Base-by-base conservation (phyloP, 2,329 filamentous ascomycete species). In the Monosporascus sp. region DNA sequence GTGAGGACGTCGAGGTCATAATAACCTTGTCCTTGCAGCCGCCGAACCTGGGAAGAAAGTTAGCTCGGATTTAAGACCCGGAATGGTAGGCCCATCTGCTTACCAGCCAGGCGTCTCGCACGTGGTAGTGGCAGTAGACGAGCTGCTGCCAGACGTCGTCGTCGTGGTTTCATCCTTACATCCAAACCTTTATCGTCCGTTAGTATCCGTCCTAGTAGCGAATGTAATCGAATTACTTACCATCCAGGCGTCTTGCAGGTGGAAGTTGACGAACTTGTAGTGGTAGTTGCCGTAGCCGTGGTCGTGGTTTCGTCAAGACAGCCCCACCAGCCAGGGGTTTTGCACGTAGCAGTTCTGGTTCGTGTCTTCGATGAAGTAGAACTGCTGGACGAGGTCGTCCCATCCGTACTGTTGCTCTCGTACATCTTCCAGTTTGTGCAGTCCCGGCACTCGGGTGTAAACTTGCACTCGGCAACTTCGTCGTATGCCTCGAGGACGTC, bases 371-470 rank as follows among this genome's bases (percentile, higher is more conserved):
- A 78, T 1, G 81, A 79, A 1, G 80, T 81, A 1, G 80, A 78
- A 4, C 76, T 77, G 2, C 77, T 76, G 3, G 75, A 77, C 2
- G 83, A 78, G 0, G 84, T 84, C 0, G 87, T 88, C 0, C 85
- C 91, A 1, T 92, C 87, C 2, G 89, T 94, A 31, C 88, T 88
- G 67, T 97, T 97, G 69, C 91, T 96, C 70, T 92, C 87, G 66
- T 90, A 95, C 77, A 91, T 96, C 65, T 96, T 95, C 94, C 94
- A 97, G 52, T 87, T 85, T 54, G 84, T 90, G 65, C 93, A 97
- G 69, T 99, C 94, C 41, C 88, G 84, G 68, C 94, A 97, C 50
- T 91, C 86, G 22, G 84, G 79, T 7, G 93, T 92, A 31, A 81
- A 78, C 51, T 81, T 81, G 71, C 94, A 97, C 59, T 82, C 75